Evolutionary conservation across 2,329 filamentous ascomycete genomes (phyloP), one percentile per base, ranked within the genome.

Genomic region (Fusarium secorum): DNA sequence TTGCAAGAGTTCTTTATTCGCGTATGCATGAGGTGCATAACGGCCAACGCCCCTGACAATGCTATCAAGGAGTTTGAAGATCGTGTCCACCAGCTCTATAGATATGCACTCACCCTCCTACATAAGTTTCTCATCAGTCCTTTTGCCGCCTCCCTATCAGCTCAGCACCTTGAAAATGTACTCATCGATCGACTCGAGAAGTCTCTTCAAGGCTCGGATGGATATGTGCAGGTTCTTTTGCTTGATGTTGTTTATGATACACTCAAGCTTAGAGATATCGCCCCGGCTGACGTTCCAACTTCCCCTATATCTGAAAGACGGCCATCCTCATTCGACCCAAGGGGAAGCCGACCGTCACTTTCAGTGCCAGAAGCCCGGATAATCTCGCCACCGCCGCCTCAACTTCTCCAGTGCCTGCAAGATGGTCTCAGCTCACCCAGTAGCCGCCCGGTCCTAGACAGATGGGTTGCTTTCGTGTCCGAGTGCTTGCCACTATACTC

Each of bases 401-500:
- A 90, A 38, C 81, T 99, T n/a, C 86, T 96, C n/a, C 91, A 93
- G 68, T 97, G 93, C 77, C 85, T 99, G 17, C 90, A 94, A 66
- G 89, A 90, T 48, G 96, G 94, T 0, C 90, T 99, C 53, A 90
- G 92, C 59, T 93, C 94, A 7, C 79, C 87, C 5, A 90, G 85
- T 57, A 95, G 93, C 72, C 90, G 93, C 9, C 85, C 90, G 13
- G 91, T 97, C 10, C 84, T 99, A 38, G 95, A 98, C 75, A 95
- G 93, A 78, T 99, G 97, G 97, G 90, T 98, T 14, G 86, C 88
- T 33, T 95, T 99, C 73, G 85, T 99, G 11, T 88, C 90, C 8
- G 92, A 95, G 77, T 93, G 94, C 46, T 83, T 99, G 33, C 94
- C 95, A 0, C 85, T 97, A 18, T 97, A 97, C 79, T 88, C 92